phyloP scores from a whole-genome alignment of 257 asterid species.

The Solanum etuberosum region DNA sequence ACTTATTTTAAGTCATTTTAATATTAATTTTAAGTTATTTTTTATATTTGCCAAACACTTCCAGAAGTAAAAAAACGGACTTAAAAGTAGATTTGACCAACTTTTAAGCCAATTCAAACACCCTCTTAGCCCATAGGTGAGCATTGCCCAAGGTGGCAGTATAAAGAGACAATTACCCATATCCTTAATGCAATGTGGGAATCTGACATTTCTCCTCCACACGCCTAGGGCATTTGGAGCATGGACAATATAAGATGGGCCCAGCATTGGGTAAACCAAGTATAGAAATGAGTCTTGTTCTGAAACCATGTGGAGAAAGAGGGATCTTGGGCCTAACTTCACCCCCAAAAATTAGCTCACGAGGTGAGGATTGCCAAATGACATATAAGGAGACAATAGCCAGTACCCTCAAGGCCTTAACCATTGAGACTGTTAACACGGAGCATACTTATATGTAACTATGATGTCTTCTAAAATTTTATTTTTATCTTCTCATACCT shows the following conservation, averaged over 20 bases:
- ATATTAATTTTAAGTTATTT: too few relatives aligned
- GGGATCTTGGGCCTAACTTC: neutral
- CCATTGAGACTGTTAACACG: neutral
- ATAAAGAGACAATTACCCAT: neutral
- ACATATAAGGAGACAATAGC: neutral
- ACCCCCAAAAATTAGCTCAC: neutral
- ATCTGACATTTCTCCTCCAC: neutral
- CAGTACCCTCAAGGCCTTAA: neutral
- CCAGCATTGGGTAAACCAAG: neutral
- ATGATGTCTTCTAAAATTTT: neutral
- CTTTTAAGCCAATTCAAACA: too few relatives aligned
- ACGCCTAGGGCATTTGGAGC: neutral
- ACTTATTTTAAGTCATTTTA: too few relatives aligned
- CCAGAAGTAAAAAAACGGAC: too few relatives aligned
- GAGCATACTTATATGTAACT: neutral
- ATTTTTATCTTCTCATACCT: neutral
- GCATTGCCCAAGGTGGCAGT: neutral
- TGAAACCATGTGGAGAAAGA: neutral
- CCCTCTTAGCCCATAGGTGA: neutral
- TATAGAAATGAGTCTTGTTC: neutral
- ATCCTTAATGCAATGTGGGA: neutral
- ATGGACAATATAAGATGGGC: neutral
- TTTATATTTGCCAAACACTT: too few relatives aligned
- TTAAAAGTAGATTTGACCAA: too few relatives aligned
- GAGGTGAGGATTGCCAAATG: neutral